Base-by-base conservation (phyloP, 1,284 basidiomycete species). In the Coniophora puteana region DNA sequence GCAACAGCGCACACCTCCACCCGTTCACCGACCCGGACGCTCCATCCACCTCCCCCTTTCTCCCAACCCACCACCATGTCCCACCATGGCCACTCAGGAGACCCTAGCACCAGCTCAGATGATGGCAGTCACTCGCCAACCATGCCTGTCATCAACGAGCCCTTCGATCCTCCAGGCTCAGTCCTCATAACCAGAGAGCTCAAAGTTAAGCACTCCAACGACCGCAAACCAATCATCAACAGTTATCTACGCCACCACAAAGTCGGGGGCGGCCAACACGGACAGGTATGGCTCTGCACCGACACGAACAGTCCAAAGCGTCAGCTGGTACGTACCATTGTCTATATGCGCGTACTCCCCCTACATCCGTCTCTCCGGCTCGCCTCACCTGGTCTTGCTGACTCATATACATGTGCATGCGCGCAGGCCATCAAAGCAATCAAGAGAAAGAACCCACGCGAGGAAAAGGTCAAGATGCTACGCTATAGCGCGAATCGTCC, bases 381-480 rank as follows among this genome's bases (percentile, higher is more conserved):
- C 17, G 17, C 12, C 2, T 38, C 31, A n/a, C n/a, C n/a, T n/a
- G n/a, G 43, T 40, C 37, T 8, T 32, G 18, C 41, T 47, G 27
- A 11, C 8, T 11, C 45, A 38, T 23, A 18, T 24, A 16, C 12
- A 13, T 17, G 21, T 13, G 5, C 10, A 38, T 32, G 39, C 40
- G 39, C 41, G 34, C 57, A 91, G 86, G 89, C 89, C 7, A 89
- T 93, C 74, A 93, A 93, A 61, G 82, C 81, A 20, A 83, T 92
- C 22, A 79, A 81, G 51, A 71, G 80, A 40, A 74, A 76, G 55
- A 74, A 79, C 44, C 60, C 69, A 31, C 68, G 68, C 52, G 64
- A 63, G 34, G 68, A 75, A 55, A 79, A 81, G 58, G 69, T 80
- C 55, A 80, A 78, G 57, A 68, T 79, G 41, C 73, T 85, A 34